phyloP scores from a whole-genome alignment of 805 yeast species.

The Ogataea ganodermae region DNA sequence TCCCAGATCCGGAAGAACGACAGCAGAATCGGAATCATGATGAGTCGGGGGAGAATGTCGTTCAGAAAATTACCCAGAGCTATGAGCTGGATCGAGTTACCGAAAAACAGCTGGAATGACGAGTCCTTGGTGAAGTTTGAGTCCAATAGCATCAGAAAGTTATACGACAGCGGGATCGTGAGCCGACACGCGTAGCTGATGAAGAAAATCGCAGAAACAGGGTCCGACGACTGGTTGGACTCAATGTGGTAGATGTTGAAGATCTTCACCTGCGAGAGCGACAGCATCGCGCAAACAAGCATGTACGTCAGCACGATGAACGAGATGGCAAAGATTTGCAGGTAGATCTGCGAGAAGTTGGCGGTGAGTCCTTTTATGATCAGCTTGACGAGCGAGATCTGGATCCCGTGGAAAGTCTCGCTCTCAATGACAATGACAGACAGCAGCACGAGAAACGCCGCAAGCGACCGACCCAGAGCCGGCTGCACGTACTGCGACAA shows the following conservation, averaged over 20 bases:
- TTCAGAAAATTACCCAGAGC: constrained; percentile 73
- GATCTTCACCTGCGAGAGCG: constrained; percentile 65
- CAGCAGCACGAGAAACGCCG: constrained; percentile 43
- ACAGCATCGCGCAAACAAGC: constrained; percentile 65
- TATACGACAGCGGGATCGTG: constrained; percentile 80
- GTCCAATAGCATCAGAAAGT: constrained; percentile 67
- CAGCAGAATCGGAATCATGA: constrained; percentile 67
- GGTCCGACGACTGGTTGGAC: constrained; percentile 69
- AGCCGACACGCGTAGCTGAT: constrained; percentile 79
- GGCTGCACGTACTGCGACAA: constrained; percentile 51
- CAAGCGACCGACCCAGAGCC: constrained; percentile 40
- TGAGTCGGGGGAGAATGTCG: constrained; percentile 72
- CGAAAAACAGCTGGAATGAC: constrained; percentile 71
- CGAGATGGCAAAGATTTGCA: constrained; percentile 43
- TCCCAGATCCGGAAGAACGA: constrained; percentile 71
- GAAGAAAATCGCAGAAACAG: constrained; percentile 73
- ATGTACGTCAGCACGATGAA: constrained; percentile 59
- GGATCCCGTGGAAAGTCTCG: constrained; percentile 72
- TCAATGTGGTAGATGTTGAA: constrained; percentile 74
- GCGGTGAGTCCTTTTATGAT: constrained; percentile 29
- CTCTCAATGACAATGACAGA: constrained; percentile 67
- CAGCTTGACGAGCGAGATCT: constrained; percentile 60
- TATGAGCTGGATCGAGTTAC: constrained; percentile 72
- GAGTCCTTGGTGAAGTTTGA: constrained; percentile 35
- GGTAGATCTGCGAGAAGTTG: constrained; percentile 19